Base-by-base conservation (phyloP, 2,329 filamentous ascomycete genomes). In the Stemphylium beticola region DNA sequence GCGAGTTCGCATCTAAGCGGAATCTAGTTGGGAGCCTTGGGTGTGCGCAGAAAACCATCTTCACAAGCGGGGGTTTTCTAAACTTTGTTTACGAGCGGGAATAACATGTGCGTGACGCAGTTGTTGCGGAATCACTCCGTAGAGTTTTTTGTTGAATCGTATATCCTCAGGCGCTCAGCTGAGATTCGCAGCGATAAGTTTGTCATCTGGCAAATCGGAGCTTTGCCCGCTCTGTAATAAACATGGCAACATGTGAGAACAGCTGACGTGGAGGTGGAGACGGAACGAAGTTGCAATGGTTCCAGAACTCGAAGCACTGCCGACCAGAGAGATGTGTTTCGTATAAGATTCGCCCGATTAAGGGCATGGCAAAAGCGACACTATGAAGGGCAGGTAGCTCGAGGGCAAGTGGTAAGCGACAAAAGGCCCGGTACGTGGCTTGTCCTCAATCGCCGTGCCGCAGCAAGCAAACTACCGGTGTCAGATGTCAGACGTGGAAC, bases 261-360 rank as follows among this genome's bases (percentile, higher is more conserved):
- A 60, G 62, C 64, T 67, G 59, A 64, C 60, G 59, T 53, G 52
- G 55, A 58, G 50, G 61, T 61, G 59, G 60, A 61, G 46, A 49
- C 44, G 24, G 42, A 55, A 39, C 43, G 54, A 58, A 51, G 53
- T 46, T 40, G 46, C 42, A 55, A 15, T 51, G 50, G 58, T 64
- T 66, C 62, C 57, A 61, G 62, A 67, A 57, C 52, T 38, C 50
- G 42, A 59, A 43, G 31, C 53, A 40, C 43, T 53, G 55, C 55
- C 52, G 51, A 55, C 45, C 41, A 48, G 37, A 54, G 42, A 49
- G 46, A 57, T 41, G 45, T 47, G 60, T 64, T 53, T 65, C 58
- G 62, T 55, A 40, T 55, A 40, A 56, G 58, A 53, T 53, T 61
- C 58, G 59, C 57, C 58, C 53, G 49, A 51, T 49, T 48, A 34